Evolutionary conservation across 352 stramenopile genomes (phyloP).

Genomic region (Phytopythium montanum): DNA sequence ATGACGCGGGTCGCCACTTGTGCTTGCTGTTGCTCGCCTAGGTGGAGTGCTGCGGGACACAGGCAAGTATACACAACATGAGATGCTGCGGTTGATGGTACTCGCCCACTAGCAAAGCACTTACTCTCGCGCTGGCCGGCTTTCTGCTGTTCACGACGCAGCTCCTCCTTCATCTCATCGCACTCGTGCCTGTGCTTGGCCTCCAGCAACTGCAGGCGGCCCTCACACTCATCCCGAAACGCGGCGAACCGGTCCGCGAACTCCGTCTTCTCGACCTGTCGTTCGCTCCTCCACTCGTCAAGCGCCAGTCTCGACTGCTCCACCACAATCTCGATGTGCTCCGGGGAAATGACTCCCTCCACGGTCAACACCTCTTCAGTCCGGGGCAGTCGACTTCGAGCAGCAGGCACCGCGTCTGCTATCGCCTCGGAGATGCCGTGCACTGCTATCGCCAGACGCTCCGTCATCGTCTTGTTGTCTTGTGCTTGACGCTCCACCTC

Average conservation of each 20-base stretch:
- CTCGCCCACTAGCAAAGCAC: background rate
- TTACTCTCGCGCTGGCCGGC: background rate
- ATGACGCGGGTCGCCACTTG: background rate
- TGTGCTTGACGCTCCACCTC: constrained; percentile 32
- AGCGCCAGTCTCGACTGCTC: constrained; percentile 29
- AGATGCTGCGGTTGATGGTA: too few species aligned
- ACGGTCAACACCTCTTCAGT: constrained; percentile 14
- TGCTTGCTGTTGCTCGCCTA: background rate
- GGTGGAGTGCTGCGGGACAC: background rate
- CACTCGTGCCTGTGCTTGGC: constrained; percentile 12
- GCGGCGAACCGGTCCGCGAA: constrained; percentile 13
- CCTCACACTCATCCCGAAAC: constrained; percentile 29
- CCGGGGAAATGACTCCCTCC: constrained; percentile 8
- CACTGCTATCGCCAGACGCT: constrained; percentile 22
- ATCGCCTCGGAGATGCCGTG: constrained; percentile 25
- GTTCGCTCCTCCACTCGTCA: constrained; percentile 26
- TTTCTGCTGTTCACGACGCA: background rate
- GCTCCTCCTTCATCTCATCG: background rate
- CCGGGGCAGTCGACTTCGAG: constrained; percentile 6
- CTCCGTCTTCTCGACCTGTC: constrained; percentile 13
- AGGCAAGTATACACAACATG: background rate
- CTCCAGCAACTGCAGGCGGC: constrained; percentile 17
- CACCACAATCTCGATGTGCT: constrained; percentile 18
- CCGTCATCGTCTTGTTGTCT: constrained; percentile 23
- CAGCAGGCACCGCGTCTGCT: constrained; percentile 12